Evolutionary conservation across 345 rosid genomes (phyloP).

Genomic region (Salix arbutifolia): DNA sequence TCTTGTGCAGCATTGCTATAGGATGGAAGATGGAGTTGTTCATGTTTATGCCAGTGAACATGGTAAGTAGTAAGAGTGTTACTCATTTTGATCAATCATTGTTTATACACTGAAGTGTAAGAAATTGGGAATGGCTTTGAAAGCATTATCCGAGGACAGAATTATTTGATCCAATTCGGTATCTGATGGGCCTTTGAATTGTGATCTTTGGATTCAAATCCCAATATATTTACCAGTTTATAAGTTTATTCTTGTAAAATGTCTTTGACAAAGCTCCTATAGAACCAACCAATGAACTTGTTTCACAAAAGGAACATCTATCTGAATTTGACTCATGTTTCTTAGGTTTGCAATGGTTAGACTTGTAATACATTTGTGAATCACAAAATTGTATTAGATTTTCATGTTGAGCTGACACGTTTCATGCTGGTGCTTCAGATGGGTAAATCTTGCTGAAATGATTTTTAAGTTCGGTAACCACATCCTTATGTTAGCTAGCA

Average conservation of each 20-base stretch:
- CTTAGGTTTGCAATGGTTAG: too few species aligned
- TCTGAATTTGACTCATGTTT: not conserved
- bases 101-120: not conserved
- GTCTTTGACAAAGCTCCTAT: not conserved
- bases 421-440: not conserved
- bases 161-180: not conserved
- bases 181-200: not conserved
- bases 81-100: not conserved
- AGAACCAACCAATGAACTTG: not conserved
- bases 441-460: not conserved
- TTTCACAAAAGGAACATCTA: not conserved
- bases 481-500: not conserved
- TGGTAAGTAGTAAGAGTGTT: slow-evolving; percentile 21
- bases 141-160: not conserved
- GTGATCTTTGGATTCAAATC: not conserved
- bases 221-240: not conserved
- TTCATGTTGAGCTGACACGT: not conserved
- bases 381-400: not conserved
- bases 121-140: not conserved
- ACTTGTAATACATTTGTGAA: too few species aligned
- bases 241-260: not conserved
- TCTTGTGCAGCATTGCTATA: slow-evolving; percentile 44
- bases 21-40: slow-evolving; percentile 50
- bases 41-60: slow-evolving; percentile 44
- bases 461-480: not conserved